These are phyloP conservation scores for Saccharomyces uvarum DNA, from an alignment of 1,139 yeast genomes.

Conservation along the genomic window DNA sequence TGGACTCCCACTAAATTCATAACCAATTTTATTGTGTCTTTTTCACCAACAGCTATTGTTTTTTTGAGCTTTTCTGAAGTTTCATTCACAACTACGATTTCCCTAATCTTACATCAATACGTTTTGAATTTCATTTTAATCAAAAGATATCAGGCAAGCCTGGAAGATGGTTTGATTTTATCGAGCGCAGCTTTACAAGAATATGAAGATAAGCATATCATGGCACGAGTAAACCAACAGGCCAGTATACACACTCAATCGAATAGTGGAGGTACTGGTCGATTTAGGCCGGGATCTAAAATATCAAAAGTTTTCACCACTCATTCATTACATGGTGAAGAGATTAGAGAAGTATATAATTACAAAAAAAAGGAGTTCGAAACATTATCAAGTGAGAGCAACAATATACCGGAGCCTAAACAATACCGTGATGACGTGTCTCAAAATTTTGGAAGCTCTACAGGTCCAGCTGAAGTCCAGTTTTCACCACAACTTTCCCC, in stretches of 20 bases:
- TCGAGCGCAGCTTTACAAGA: constrained; percentile 58
- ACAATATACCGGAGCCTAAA: constrained; percentile 4
- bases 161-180: constrained; percentile 54
- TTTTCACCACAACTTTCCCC: background rate
- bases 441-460: background rate
- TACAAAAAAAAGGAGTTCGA: constrained; percentile 20
- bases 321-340: constrained; percentile 24
- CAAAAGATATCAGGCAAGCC: constrained; percentile 40
- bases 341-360: constrained; percentile 22
- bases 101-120: constrained; percentile 37
- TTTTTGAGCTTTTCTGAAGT: constrained; percentile 36
- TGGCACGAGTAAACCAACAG: constrained; percentile 55
- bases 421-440: background rate
- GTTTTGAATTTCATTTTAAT: constrained; percentile 38
- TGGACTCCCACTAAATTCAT: constrained; percentile 56
- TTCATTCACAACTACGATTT: constrained; percentile 37
- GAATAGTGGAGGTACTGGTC: constrained; percentile 26
- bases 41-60: constrained; percentile 49
- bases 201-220: constrained; percentile 57
- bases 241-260: constrained; percentile 58
- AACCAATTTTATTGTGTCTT: constrained; percentile 41
- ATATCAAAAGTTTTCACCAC: constrained; percentile 15
- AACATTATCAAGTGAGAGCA: background rate
- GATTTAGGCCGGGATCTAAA: background rate
- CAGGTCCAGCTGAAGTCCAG: background rate